Evolutionary conservation across 805 yeast genomes (phyloP).

Genomic region (Candida manassasensis): DNA sequence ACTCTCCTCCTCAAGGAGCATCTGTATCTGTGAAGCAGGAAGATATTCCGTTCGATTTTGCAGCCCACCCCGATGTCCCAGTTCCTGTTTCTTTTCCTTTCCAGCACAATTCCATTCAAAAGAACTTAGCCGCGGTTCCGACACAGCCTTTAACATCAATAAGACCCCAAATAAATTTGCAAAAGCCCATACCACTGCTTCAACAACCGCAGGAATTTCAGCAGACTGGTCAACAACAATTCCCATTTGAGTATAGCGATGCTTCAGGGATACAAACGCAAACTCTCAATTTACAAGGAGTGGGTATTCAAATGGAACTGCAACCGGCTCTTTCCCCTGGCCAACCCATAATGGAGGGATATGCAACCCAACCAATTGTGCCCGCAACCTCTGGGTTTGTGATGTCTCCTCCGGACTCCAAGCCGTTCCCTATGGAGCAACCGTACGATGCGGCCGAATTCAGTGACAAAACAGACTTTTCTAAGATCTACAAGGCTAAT

Average conservation of each 20-base stretch:
- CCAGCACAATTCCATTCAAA: background rate
- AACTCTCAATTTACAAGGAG: constrained; percentile 1
- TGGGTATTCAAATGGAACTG: background rate
- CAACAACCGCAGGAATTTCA: constrained; percentile 1
- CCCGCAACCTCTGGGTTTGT: constrained; percentile 12
- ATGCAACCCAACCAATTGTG: constrained; percentile 6
- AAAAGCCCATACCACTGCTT: background rate
- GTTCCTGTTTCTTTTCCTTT: background rate
- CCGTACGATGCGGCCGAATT: background rate
- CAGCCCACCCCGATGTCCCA: background rate
- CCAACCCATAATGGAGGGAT: background rate
- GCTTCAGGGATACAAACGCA: constrained; percentile 4
- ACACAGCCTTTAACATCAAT: no score
- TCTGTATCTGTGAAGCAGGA: background rate
- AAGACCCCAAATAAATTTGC: no score
- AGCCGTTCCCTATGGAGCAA: background rate
- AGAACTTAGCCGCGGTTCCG: background rate
- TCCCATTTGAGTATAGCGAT: constrained; percentile 1
- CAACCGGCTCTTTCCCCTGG: background rate
- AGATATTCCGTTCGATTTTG: background rate
- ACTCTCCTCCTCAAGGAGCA: background rate
- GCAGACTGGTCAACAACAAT: constrained; percentile 2
- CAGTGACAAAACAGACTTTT: background rate
- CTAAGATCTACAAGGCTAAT: background rate
- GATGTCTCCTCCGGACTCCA: constrained; percentile 9